Evolutionary conservation across 495 filamentous ascomycete genomes (phyloP), one percentile per base, ranked within the genome.

Genomic region (Cladorrhinum samala): DNA sequence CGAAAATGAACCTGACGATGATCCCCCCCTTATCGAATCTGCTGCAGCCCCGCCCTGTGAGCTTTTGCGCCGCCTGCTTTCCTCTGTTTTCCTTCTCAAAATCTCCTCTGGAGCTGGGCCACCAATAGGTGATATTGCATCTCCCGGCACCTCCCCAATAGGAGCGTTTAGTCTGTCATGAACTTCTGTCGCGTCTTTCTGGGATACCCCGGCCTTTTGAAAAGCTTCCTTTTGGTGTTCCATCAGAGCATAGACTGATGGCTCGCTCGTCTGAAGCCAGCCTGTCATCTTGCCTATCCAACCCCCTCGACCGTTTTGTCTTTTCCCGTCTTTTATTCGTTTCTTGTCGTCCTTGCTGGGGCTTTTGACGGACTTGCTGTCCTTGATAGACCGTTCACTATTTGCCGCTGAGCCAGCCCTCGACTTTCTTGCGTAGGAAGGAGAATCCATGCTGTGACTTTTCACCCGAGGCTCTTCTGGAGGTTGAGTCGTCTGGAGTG

Each of bases 181-280:
- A 17, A 63, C 61, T 20, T 63, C 43, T 19, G 57, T 50, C 8
- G 13, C 39, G 20, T 70, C 68, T 11, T 61, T 54, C 18, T 56
- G 54, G 9, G 63, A 50, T 21, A 72, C 46, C 11, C 67, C 65
- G 0, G 68, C 68, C 23, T 66, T 70, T 21, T 57, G 47, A 50
- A 66, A 73, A 3, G 58, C 55, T 8, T 69, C 63, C 42, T 67
- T 69, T 48, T 67, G 69, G 50, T 72, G 71, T 16, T 69, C 61
- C 50, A 62, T 68, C 16, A 71, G 53, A 0, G 68, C 71, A 11
- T 72, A 66, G 13, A 63, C 52, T 2, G 73, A 74, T 2, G 73
- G 73, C 24, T 76, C 73, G 30, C 63, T 67, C 8, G 65, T 62
- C 0, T 65, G 60, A 9, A 72, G 53, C 73, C 73, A 76, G 20